Evolutionary conservation across 805 yeast species (phyloP).

Genomic region (Saccharomycopsis oosterbeekiorum): DNA sequence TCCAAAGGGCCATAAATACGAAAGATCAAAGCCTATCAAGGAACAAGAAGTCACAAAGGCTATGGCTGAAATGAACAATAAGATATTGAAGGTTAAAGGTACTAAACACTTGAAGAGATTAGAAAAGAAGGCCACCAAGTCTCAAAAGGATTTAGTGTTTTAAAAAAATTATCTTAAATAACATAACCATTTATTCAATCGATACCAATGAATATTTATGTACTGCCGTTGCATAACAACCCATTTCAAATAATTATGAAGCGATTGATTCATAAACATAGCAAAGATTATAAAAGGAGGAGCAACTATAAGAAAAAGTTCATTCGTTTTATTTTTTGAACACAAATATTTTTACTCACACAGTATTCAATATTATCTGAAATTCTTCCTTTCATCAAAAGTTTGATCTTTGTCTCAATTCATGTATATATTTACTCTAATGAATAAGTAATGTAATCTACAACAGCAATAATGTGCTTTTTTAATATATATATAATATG

Average conservation of each 20-base stretch:
- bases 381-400: not conserved
- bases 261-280: no score
- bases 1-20: constrained; percentile 79
- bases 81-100: constrained; percentile 57
- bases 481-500: no score
- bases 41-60: constrained; percentile 56
- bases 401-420: not conserved
- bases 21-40: constrained; percentile 53
- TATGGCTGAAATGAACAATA: constrained; percentile 53
- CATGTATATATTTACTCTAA: not conserved
- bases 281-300: no score
- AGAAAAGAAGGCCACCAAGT: constrained; percentile 29
- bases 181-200: no score
- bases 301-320: no score
- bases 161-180: not conserved
- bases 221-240: no score
- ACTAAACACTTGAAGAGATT: constrained; percentile 35
- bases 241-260: no score
- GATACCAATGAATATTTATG: no score
- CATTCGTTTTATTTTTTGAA: no score
- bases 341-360: no score
- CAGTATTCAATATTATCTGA: no score
- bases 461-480: not conserved
- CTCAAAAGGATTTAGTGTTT: constrained; percentile 20
- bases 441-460: not conserved